phyloP scores from a whole-genome alignment of 139 green algal species.

The Zygnema cylindricum region DNA sequence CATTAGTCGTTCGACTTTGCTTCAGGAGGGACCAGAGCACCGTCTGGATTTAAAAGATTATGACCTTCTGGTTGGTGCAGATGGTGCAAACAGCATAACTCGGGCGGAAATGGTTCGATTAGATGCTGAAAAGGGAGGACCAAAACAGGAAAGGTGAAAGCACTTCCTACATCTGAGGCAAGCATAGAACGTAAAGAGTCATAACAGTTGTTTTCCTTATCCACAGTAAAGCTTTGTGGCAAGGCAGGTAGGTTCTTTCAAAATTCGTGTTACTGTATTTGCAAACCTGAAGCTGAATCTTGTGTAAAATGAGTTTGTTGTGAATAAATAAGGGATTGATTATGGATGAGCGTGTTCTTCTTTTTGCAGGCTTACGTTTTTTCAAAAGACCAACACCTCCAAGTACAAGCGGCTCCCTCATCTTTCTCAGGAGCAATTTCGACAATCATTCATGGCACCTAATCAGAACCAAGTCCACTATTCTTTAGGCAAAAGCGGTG shows the following conservation, averaged over 20 bases:
- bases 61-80: constrained; percentile 10
- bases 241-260: no score
- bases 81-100: background rate
- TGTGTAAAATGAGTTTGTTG: no score
- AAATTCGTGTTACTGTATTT: no score
- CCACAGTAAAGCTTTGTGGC: no score
- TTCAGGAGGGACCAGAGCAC: background rate
- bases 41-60: background rate
- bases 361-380: background rate
- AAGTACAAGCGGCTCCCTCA: background rate
- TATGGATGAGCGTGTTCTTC: no score
- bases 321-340: no score
- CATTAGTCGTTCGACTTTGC: background rate
- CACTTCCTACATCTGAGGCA: no score
- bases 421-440: background rate
- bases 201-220: no score
- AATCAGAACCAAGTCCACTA: background rate
- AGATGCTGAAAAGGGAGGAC: background rate
- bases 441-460: background rate
- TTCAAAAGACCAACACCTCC: background rate
- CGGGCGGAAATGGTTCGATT: constrained; percentile 7
- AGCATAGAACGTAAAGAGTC: no score
- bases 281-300: no score
- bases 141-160: background rate
- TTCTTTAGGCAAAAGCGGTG: background rate